Conservation (phyloP, 2,329 filamentous ascomycete species). For the Venturiaceae sp. region DNA sequence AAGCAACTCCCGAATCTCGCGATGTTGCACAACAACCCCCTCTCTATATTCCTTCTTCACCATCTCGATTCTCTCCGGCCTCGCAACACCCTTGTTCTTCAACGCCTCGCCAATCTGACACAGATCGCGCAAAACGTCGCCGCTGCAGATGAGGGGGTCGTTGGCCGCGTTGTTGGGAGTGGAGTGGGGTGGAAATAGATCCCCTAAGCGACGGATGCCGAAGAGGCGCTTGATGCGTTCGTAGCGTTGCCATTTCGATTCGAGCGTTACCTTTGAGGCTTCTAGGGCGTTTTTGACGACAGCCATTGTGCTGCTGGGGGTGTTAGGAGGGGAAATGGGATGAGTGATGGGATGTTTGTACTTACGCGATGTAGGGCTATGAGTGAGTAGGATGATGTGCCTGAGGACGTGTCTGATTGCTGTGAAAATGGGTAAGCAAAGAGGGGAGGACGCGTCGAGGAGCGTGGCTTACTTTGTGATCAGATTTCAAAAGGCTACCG, state of each 20-base stretch:
- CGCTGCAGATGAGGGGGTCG: not conserved
- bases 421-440: not conserved
- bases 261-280: constrained; percentile 1
- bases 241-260: not conserved
- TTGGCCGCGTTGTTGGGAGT: not conserved
- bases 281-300: not conserved
- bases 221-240: not conserved
- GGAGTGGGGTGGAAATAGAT: not conserved
- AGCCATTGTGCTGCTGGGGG: not conserved
- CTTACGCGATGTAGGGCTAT: not conserved
- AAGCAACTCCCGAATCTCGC: not conserved
- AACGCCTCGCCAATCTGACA: constrained; percentile 3
- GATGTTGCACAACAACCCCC: not conserved
- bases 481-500: not conserved
- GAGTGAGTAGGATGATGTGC: not conserved
- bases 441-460: not conserved
- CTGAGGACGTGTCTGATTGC: not conserved
- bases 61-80: not conserved
- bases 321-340: not conserved
- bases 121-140: constrained; percentile 1
- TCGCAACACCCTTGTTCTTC: not conserved
- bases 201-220: not conserved
- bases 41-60: not conserved
- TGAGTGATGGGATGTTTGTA: not conserved
- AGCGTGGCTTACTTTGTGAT: not conserved